Conservation (phyloP, 768 basidiomycete genomes). For the Tylopilus cervinicoccineus region DNA sequence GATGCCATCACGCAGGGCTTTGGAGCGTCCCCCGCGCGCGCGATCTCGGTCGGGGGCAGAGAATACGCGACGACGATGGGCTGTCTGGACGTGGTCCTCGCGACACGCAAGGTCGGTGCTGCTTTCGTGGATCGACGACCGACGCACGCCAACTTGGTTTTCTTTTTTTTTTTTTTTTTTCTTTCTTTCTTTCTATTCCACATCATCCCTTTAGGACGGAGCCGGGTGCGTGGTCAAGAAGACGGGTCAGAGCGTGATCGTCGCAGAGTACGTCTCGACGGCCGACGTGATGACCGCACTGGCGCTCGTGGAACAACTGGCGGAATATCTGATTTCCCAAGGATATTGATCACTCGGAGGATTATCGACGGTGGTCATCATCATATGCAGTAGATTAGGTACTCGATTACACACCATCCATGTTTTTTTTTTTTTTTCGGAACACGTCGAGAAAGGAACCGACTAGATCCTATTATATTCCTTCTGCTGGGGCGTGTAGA, state of each 20-base stretch:
- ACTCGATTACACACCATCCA: neutral
- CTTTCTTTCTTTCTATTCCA: too few relatives aligned
- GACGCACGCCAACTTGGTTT: neutral
- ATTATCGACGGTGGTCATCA: too few relatives aligned
- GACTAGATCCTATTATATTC: conserved; percentile 1
- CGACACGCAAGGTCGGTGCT: conserved; percentile 16
- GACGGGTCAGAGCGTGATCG: conserved; percentile 22
- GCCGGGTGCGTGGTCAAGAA: conserved; percentile 26
- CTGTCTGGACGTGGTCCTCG: conserved; percentile 23
- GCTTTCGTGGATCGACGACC: neutral
- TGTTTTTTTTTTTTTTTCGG: neutral
- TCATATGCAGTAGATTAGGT: too few relatives aligned
- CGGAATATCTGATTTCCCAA: conserved; percentile 21
- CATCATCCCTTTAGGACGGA: conserved; percentile 5
- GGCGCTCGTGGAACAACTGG: conserved; percentile 19
- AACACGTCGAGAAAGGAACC: neutral
- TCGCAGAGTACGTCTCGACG: conserved; percentile 20
- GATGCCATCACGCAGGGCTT: conserved; percentile 19
- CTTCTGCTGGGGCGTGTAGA: conserved; percentile 30
- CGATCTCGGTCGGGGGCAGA: conserved; percentile 22
- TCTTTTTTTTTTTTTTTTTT: too few relatives aligned
- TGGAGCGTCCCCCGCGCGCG: conserved; percentile 15
- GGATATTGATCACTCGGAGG: conserved; percentile 17
- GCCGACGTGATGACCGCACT: conserved; percentile 9
- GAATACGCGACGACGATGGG: conserved; percentile 27